Base-by-base conservation (phyloP, 1,284 basidiomycete genomes). In the Austroboletus novae-zelandiae region DNA sequence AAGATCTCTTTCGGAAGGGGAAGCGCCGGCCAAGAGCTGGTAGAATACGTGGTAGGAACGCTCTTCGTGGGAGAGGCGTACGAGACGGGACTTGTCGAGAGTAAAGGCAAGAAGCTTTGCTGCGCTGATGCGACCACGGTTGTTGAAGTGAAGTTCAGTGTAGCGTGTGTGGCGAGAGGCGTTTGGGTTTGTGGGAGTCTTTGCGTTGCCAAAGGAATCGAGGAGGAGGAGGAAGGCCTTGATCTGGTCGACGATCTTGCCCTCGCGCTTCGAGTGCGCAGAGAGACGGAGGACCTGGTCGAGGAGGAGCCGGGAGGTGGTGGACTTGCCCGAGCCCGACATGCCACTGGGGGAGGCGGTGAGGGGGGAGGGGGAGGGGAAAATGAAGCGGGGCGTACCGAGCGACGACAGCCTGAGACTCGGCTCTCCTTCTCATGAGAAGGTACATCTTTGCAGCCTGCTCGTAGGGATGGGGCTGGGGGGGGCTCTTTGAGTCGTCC, bases 11-110 rank as follows among this genome's bases (percentile, higher is more conserved):
- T 97, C 92, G 30, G 83, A 71, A 10, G 84, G 77, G 2, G 83
- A 88, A 14, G 91, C 89, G 18, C 94, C 93, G 13, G 91, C 89
- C n/a, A 96, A 76, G 54, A 94, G 79, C 70, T 98, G 92, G 74
- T 98, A 95, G 70, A 99, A 96, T 35, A 95, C 80, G 67, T 98
- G 94, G 72, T 89, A 98, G 20, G 91, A 87, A 17, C 95, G 86
- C 68, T 97, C 93, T 65, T 94, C 92, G 52, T 89, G 83, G 3
- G 81, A 73, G 41, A 95, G 83, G 13, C 78, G 77, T 53, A 76
- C 78, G 36, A 97, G 76, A 4, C 93, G 83, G 31, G 83, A 84
- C 71, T 95, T 95, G 78, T 97, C 94, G 39, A 98, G 81, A 5
- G 83, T 91, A 61, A 85, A 97, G 4, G 91, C 82, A 40, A 97